phyloP scores from a whole-genome alignment of 345 rosid species.

The Erucastrum elatum region DNA sequence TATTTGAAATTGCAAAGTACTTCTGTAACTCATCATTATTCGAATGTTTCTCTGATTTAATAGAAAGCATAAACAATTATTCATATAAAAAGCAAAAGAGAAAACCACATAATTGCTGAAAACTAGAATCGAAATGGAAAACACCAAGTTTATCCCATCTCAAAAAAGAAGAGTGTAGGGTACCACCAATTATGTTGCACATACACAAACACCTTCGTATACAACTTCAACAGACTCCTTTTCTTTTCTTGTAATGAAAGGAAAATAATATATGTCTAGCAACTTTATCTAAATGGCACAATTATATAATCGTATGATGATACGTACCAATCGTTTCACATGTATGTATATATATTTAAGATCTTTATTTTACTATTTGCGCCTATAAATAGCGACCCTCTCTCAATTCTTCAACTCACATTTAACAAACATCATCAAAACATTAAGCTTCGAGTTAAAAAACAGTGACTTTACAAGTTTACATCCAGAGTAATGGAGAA shows the following conservation, averaged over 20 bases:
- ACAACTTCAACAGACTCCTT: slow-evolving; percentile 29
- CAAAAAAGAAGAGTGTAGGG: slow-evolving; percentile 2
- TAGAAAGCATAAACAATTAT: not conserved
- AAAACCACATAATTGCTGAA: slow-evolving; percentile 17
- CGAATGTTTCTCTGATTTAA: not conserved
- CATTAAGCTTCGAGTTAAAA: not conserved
- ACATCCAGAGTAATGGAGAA: slow-evolving; percentile 41
- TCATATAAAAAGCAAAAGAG: not conserved
- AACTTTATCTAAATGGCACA: slow-evolving; percentile 19
- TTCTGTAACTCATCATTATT: not conserved
- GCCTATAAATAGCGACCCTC: slow-evolving; percentile 55
- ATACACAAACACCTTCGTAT: slow-evolving; percentile 15
- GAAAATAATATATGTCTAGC: not conserved
- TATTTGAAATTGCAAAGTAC: not conserved
- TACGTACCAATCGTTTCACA: not conserved
- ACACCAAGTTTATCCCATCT: slow-evolving; percentile 7
- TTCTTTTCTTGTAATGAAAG: slow-evolving; percentile 19
- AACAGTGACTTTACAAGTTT: slow-evolving; percentile 5
- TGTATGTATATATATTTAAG: not conserved
- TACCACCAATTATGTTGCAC: slow-evolving; percentile 31
- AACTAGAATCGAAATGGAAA: slow-evolving; percentile 19
- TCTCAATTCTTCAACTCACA: slow-evolving; percentile 23
- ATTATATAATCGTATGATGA: slow-evolving; percentile 17
- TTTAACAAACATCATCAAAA: slow-evolving; percentile 4
- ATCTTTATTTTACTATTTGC: slow-evolving; percentile 5